phyloP scores from a whole-genome alignment of 2,329 filamentous ascomycete species.

The Hypoxylon sp. region DNA sequence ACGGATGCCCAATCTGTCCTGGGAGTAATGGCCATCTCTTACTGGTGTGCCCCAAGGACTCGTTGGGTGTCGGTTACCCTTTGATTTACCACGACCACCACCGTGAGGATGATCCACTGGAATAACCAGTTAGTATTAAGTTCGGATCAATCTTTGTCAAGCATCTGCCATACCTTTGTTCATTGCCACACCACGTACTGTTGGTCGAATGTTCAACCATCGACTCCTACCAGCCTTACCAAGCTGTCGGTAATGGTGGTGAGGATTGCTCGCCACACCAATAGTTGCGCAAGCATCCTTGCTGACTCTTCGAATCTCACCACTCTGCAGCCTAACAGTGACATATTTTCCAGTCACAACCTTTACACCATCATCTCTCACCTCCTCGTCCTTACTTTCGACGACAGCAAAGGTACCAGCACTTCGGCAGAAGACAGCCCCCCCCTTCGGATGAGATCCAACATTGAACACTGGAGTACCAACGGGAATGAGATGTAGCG shows the following conservation, averaged over 20 bases:
- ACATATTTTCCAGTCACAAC: conserved; percentile 81
- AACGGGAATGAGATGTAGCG: conserved; percentile 93
- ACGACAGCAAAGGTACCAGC: conserved; percentile 93
- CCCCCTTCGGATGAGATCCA: conserved; percentile 78
- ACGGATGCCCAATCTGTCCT: conserved; percentile 9
- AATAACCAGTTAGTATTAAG: conserved; percentile 30
- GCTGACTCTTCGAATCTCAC: conserved; percentile 89
- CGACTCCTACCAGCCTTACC: conserved; percentile 95
- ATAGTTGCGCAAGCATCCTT: conserved; percentile 95
- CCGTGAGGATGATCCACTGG: conserved; percentile 94
- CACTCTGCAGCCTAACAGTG: conserved; percentile 88
- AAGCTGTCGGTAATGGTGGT: conserved; percentile 89
- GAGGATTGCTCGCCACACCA: conserved; percentile 91
- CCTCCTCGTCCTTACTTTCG: conserved; percentile 87
- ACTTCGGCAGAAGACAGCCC: conserved; percentile 92
- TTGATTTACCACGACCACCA: conserved; percentile 98
- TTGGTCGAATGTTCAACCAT: conserved; percentile 94
- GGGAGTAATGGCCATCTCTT: conserved; percentile 60
- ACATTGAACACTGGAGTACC: conserved; percentile 95
- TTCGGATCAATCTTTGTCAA: conserved; percentile 11
- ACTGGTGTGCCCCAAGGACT: conserved; percentile 97
- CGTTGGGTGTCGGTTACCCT: conserved; percentile 95
- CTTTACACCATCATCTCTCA: conserved; percentile 69
- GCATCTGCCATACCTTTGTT: conserved; percentile 78
- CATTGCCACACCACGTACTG: conserved; percentile 98